Base-by-base conservation (phyloP, 2,329 filamentous ascomycete genomes). In the Claviceps digitariae region DNA sequence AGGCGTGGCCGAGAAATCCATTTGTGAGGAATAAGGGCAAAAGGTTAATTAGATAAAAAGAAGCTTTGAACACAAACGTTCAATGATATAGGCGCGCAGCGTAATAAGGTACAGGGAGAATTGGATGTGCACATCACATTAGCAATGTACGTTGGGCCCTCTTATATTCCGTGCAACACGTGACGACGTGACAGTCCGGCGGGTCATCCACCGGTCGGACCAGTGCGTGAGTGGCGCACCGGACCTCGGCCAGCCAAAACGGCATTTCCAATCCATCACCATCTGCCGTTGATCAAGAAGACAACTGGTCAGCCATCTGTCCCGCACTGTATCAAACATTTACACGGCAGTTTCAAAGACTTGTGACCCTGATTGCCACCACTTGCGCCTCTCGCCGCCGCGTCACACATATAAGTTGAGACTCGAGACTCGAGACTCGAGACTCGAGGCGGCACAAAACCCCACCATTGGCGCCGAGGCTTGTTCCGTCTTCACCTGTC, bases 381-480 rank as follows among this genome's bases (percentile, higher is more conserved):
- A 43, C 20, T 21, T 21, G 27, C 10, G 40, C 21, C 2, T 12
- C n/a, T 21, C 40, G n/a, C 9, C 21, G 8, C 40, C 10, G 10
- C 40, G 13, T 21, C 20, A n/a, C 21, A 12, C 40, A 8, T 29
- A 12, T 9, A 9, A 8, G n/a, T 41, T 17, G 38, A 41, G 7
- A 41, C 38, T 20, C 27, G 27, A 29, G 27, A 12, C 31, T 34
- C 31, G 31, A 10, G 31, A 34, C 7, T 34, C 10, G 9, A 34
- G 31, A 34, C 7, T 34, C 31, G 8, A 34, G 9, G 31, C 31
- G 31, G 31, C 31, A 34, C 31, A 34, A 34, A 27, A 15, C 45
- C 38, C 36, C 49, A 41, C 21, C 49, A 25, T 36, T 51, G 48
- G 48, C 52, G 48, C 52, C 52, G 52, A 54, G 48, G 7, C 31